A percentile compares a stretch with the other conserved stretches of the same genome.
These are phyloP conservation scores for Amauroascus verrucosus DNA, from an alignment of 2,329 filamentous ascomycete genomes.

Conservation along the genomic window DNA sequence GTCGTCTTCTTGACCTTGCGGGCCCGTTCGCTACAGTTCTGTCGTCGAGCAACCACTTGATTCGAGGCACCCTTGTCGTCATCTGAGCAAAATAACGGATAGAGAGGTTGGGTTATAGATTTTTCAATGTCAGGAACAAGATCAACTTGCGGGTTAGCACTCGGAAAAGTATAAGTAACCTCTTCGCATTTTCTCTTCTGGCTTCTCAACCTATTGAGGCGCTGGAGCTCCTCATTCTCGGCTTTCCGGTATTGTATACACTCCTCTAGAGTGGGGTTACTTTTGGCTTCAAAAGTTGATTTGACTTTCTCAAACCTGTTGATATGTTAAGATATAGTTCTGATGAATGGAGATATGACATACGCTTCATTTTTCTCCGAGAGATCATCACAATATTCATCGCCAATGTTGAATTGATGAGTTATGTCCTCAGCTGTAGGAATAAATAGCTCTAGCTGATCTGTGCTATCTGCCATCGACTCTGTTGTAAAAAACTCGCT, in stretches of 20 bases:
- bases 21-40: background rate
- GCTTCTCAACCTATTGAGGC: background rate
- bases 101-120: background rate
- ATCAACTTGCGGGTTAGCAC: background rate
- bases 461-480: background rate
- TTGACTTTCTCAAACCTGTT: constrained; percentile 5
- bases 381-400: background rate
- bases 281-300: constrained; percentile 6
- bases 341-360: background rate
- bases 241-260: constrained; percentile 8
- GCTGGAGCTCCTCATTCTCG: constrained; percentile 4
- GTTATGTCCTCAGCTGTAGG: background rate
- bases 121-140: background rate
- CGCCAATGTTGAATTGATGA: background rate
- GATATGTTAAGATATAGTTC: background rate
- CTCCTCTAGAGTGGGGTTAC: constrained; percentile 6
- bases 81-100: constrained; percentile 8
- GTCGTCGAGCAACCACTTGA: background rate
- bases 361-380: background rate
- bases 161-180: too few relatives aligned
- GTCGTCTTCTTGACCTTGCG: background rate
- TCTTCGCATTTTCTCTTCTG: background rate
- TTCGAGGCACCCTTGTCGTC: background rate
- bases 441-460: background rate
- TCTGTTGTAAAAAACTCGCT: background rate